A percentile compares a stretch with the other conserved stretches of the same genome.
These are phyloP conservation scores for Trichosanthes cucumerina DNA, from an alignment of 306 rosid genomes.

Conservation along the genomic window DNA sequence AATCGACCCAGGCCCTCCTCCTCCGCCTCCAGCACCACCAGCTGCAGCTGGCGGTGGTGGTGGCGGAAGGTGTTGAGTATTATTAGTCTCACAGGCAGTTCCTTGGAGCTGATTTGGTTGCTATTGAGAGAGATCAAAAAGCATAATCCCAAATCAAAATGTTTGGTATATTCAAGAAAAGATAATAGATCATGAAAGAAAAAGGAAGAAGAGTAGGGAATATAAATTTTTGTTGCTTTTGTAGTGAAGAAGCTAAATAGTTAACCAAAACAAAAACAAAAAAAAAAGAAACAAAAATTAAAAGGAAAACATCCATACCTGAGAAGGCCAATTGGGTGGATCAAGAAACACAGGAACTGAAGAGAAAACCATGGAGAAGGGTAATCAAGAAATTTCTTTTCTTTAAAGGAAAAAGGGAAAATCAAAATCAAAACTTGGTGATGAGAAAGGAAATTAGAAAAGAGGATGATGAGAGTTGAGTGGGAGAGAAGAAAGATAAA, in stretches of 20 bases:
- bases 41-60: slow-evolving; percentile 5
- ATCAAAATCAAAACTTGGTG: slow-evolving; percentile 17
- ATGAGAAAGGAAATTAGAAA: slow-evolving; percentile 20
- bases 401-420: neutral
- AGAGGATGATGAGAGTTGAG: slow-evolving; percentile 23
- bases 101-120: slow-evolving; percentile 27
- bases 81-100: slow-evolving; percentile 19
- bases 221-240: slow-evolving; percentile 20
- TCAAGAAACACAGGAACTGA: slow-evolving; percentile 66
- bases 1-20: slow-evolving; percentile 21
- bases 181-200: slow-evolving; percentile 20
- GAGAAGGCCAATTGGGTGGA: slow-evolving; percentile 74
- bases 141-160: slow-evolving; percentile 13
- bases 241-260: slow-evolving; percentile 33
- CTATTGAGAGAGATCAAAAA: slow-evolving; percentile 9
- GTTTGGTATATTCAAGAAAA: slow-evolving; percentile 51
- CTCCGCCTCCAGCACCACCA: neutral
- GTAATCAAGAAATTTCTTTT: neutral
- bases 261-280: too few species aligned
- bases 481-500: slow-evolving; percentile 64
- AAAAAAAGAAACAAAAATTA: neutral
- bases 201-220: slow-evolving; percentile 17
- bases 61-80: slow-evolving; percentile 23
- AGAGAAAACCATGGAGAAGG: slow-evolving; percentile 57
- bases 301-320: slow-evolving; percentile 27